A percentile compares a stretch with the other conserved stretches of the same genome.
Conservation (phyloP, 495 filamentous ascomycete species). For the Wilcoxina mikolae region DNA sequence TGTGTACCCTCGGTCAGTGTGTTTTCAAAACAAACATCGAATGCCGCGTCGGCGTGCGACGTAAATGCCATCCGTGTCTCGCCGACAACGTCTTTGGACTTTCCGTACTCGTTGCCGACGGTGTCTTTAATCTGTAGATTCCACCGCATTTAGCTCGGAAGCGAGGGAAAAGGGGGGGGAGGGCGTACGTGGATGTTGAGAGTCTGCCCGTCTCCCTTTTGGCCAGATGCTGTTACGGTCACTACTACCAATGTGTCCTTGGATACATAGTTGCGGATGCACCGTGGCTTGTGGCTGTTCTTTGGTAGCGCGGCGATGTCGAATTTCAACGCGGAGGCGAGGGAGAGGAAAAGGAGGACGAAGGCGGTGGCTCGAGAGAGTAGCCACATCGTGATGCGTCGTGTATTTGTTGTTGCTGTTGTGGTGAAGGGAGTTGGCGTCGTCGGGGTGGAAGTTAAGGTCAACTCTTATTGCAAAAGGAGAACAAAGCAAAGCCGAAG, state of each 20-base stretch:
- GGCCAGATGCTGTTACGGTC: constrained; percentile 74
- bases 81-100: constrained; percentile 66
- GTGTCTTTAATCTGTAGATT: constrained; percentile 73
- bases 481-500: not conserved
- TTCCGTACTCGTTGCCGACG: constrained; percentile 86
- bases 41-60: constrained; percentile 81
- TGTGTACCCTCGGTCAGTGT: constrained; percentile 51
- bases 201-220: constrained; percentile 78
- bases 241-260: constrained; percentile 95
- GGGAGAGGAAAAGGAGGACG: constrained; percentile 39
- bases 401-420: not conserved
- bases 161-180: not conserved
- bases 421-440: not conserved
- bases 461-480: constrained; percentile 1
- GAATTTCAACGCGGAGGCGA: constrained; percentile 69
- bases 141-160: constrained; percentile 10
- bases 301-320: constrained; percentile 59
- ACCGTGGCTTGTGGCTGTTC: constrained; percentile 54
- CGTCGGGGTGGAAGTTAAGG: not conserved
- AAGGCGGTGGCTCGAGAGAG: not conserved
- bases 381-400: constrained; percentile 3
- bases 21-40: constrained; percentile 97
- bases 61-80: constrained; percentile 92
- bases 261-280: constrained; percentile 90
- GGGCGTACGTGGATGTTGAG: constrained; percentile 87